Conservation (phyloP, 2,329 filamentous ascomycete genomes). For the Neospermospora avenae region DNA sequence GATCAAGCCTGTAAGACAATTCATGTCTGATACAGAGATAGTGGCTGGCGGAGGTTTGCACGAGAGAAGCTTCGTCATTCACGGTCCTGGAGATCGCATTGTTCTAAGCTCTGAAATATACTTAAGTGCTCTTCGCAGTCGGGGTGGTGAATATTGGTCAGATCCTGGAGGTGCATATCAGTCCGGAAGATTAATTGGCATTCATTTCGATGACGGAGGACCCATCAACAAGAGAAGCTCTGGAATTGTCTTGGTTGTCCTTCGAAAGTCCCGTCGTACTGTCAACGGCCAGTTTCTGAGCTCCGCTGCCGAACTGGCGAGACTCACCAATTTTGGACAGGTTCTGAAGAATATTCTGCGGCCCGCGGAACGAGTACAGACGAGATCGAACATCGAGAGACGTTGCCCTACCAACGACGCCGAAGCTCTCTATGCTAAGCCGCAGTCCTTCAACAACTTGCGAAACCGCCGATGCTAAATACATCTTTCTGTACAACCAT, state of each 20-base stretch:
- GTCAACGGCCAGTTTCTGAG: background rate
- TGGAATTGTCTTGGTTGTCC: conserved; percentile 25
- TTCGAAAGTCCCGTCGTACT: conserved; percentile 7
- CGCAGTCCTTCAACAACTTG: conserved; percentile 15
- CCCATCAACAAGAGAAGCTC: conserved; percentile 5
- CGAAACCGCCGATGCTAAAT: background rate
- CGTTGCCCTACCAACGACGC: conserved; percentile 32
- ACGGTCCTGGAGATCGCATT: conserved; percentile 26
- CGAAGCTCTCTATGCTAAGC: conserved; percentile 45
- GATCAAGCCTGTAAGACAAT: conserved; percentile 13
- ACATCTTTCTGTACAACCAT: background rate
- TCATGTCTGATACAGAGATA: conserved; percentile 24
- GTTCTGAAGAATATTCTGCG: conserved; percentile 9
- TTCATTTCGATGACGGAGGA: conserved; percentile 11
- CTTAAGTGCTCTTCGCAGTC: conserved; percentile 26
- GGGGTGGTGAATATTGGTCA: conserved; percentile 10
- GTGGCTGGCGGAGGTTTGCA: conserved; percentile 19
- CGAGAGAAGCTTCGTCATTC: conserved; percentile 29
- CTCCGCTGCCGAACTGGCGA: conserved; percentile 5
- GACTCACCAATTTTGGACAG: conserved; percentile 4
- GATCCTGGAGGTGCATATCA: conserved; percentile 10
- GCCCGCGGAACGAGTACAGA: background rate
- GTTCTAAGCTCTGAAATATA: conserved; percentile 26
- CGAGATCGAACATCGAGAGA: conserved; percentile 4
- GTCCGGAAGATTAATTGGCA: conserved; percentile 13